Conservation (phyloP, 2,329 filamentous ascomycete species). For the Monilinia laxa region DNA sequence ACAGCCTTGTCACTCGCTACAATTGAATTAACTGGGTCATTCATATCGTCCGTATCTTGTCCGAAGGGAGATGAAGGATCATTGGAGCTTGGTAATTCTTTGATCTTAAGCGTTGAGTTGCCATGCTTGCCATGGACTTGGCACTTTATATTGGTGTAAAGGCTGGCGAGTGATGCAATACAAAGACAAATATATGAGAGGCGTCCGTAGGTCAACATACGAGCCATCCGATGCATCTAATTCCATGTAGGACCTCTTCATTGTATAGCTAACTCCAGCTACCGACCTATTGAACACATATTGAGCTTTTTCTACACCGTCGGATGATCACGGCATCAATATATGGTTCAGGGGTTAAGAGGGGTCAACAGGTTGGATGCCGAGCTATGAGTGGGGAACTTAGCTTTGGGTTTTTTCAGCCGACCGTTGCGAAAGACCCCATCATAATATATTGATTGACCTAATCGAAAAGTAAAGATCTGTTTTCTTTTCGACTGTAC, state of each 20-base stretch:
- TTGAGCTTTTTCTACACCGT: neutral
- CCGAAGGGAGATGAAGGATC: neutral
- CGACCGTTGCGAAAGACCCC: conserved; percentile 4
- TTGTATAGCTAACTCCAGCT: neutral
- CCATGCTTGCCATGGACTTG: neutral
- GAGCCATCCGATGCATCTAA: neutral
- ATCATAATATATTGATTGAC: neutral
- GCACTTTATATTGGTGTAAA: neutral
- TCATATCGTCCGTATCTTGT: neutral
- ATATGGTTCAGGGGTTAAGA: conserved; percentile 14
- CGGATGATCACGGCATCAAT: conserved; percentile 7
- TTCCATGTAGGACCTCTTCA: neutral
- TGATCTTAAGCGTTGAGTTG: neutral
- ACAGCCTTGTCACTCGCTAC: conserved; percentile 5
- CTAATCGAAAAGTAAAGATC: neutral
- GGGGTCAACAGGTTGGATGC: conserved; percentile 6
- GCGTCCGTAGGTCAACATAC: neutral
- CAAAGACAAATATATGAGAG: neutral
- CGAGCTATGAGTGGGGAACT: conserved; percentile 8
- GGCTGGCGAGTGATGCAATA: neutral
- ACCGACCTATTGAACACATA: too few species aligned
- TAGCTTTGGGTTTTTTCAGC: neutral
- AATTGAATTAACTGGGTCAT: conserved; percentile 3
- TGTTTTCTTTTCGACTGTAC: neutral
- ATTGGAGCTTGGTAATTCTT: neutral